Evolutionary conservation across 2,329 filamentous ascomycete genomes (phyloP), one percentile per base, ranked within the genome.

Genomic region (Daldinia sp.): DNA sequence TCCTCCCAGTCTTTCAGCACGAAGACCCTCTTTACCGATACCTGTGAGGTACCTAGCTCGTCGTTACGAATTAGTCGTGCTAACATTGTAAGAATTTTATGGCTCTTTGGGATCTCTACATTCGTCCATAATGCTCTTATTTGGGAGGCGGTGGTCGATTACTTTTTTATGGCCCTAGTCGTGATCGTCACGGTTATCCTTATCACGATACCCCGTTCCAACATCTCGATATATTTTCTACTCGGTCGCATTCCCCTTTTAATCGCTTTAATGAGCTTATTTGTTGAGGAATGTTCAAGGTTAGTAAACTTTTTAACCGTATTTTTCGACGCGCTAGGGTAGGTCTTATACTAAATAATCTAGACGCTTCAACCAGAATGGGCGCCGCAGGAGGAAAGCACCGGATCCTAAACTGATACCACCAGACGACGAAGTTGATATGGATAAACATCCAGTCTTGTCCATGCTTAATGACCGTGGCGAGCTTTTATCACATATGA

Each of bases 31-130:
- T 68, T 6, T 69, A 67, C 56, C 59, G 47, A 17, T 64, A 60
- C 27, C 54, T 72, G 70, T 73, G 29, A 68, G 70, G 54, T 32
- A 11, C n/a, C 23, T 30, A 34, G 15, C 50, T 47, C 13, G 7
- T 51, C 6, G 27, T 21, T 8, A 17, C 39, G 13, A n/a, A 17
- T 39, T 47, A 51, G 9, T 47, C 34, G 17, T 57, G 39, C 66
- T 71, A 27, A 70, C 48, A 29, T 9, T 21, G 15, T 48, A 29
- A 72, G 71, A 9, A 60, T 45, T 30, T 52, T 67, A 10, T 56
- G 41, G 15, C 53, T 68, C 10, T 72, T 72, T n/a, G 55, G 17
- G 8, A 29, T 64, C n/a, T 63, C 66, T 23, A 50, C 54, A 17
- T 25, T 57, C 21, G 15, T 51, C 19, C 43, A 72, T 47, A 54